These are phyloP conservation scores for Fusarium nematophilum DNA, from an alignment of 2,329 filamentous ascomycete genomes.

Conservation along the genomic window DNA sequence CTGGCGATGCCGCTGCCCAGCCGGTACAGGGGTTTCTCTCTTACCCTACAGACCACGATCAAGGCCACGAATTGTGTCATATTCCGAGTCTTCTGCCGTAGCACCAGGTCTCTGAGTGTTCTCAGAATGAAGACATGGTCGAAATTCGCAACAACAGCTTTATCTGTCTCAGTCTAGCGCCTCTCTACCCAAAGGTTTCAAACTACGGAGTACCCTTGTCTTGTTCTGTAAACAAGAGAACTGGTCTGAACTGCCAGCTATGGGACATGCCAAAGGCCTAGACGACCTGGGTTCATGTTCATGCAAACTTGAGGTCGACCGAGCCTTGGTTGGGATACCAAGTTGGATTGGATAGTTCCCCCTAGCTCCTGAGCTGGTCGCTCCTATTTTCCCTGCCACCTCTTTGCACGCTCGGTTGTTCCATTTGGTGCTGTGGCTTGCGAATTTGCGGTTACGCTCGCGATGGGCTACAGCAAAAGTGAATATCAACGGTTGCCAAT, in stretches of 20 bases:
- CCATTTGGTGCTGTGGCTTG: conserved; percentile 43
- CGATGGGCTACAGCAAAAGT: no score
- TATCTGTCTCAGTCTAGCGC: conserved; percentile 32
- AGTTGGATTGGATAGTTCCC: conserved; percentile 58
- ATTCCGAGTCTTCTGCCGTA: no score
- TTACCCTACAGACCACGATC: neutral
- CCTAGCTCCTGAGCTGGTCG: conserved; percentile 52
- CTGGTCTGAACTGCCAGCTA: neutral
- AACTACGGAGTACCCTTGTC: conserved; percentile 30
- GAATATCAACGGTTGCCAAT: no score
- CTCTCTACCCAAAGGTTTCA: conserved; percentile 29
- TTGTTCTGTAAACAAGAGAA: conserved; percentile 31
- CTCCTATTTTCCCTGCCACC: conserved; percentile 53
- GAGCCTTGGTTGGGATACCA: conserved; percentile 52
- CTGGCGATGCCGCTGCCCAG: neutral
- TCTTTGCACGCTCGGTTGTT: conserved; percentile 31
- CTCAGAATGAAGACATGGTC: conserved; percentile 20
- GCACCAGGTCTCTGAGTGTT: conserved; percentile 2
- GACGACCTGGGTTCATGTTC: conserved; percentile 62
- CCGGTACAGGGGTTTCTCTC: neutral
- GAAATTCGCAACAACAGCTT: conserved; percentile 21
- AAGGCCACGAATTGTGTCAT: no score
- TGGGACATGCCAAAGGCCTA: neutral
- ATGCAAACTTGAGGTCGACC: conserved; percentile 53
- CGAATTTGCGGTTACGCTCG: conserved; percentile 55